Base-by-base conservation (phyloP, 1,284 basidiomycete species). In the Austroboletus novae-zelandiae region DNA sequence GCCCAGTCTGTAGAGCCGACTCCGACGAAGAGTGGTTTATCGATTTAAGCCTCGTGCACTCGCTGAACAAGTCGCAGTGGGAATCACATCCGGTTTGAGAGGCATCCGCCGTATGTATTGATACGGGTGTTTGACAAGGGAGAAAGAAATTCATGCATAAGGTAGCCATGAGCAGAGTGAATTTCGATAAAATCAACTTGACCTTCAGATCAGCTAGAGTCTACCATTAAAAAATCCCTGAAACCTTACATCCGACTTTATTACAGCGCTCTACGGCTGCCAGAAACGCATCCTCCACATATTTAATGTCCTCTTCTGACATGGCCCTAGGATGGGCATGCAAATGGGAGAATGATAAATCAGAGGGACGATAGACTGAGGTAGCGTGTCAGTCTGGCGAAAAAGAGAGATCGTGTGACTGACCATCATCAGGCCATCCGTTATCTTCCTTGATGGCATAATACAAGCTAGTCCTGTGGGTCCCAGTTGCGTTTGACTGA, bases 151-250 rank as follows among this genome's bases (percentile, higher is more conserved):
- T 70, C 65, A 64, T 83, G 79, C 7, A 83, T 27, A 23, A 86
- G 74, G 66, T 87, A 87, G 18, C 85, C 82, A 61, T 92, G 88
- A 1, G 83, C 79, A 20, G 74, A 79, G 66, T 91, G 89, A 18
- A 91, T 65, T 65, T 95, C 90, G 52, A 95, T 84, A 58, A 89
- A 91, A 68, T 95, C 91, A 64, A 83, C 81, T 83, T 29, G 40
- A 39, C 29, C 20, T 37, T n/a, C 25, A 30, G 39, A 30, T 49
- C 30, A 56, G 47, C n/a, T 31, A 10, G 35, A 40, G 37, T 42
- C 32, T 36, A 17, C 41, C 27, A 40, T 23, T 14, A 35, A 30
- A 40, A 23, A 46, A 11, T 14, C 9, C 29, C 23, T n/a, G 15
- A 25, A 50, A 8, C 57, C 80, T 58, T 66, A 84, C 83, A 90